These are phyloP conservation scores for Aureobasidium sp. DNA, from an alignment of 2,329 filamentous ascomycete genomes.

Conservation along the genomic window DNA sequence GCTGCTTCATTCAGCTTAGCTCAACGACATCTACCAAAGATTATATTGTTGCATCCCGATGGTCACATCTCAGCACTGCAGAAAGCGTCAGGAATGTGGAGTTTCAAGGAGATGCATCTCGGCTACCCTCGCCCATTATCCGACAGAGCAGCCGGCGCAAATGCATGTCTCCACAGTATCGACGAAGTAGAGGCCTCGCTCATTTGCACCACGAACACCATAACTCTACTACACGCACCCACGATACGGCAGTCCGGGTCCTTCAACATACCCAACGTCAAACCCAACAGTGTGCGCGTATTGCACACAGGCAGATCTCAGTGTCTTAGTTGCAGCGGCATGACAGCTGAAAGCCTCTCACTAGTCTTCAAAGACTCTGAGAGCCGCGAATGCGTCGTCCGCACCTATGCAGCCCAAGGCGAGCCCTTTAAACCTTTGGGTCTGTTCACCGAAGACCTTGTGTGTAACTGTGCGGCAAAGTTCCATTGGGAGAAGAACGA, in stretches of 20 bases:
- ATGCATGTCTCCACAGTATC: neutral
- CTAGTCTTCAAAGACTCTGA: conserved; percentile 54
- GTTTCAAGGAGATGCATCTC: neutral
- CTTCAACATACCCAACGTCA: conserved; percentile 51
- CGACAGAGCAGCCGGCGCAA: neutral
- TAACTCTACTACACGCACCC: neutral
- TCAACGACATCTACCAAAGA: neutral
- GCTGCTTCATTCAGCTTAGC: conserved; percentile 6
- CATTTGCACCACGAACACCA: conserved; percentile 1
- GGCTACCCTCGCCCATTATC: neutral
- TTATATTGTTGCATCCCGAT: neutral
- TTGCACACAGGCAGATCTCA: conserved; percentile 40
- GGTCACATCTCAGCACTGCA: conserved; percentile 5
- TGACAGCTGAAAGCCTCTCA: conserved; percentile 48
- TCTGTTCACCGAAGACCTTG: conserved; percentile 36
- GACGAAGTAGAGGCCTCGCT: conserved; percentile 5
- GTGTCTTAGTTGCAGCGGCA: conserved; percentile 1
- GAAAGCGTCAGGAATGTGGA: conserved; percentile 6
- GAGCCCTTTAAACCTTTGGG: conserved; percentile 45
- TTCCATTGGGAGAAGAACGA: conserved; percentile 39
- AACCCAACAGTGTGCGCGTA: conserved; percentile 46
- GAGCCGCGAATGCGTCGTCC: conserved; percentile 54
- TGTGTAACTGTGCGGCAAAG: conserved; percentile 27
- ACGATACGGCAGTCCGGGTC: conserved; percentile 17
- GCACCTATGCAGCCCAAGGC: conserved; percentile 50